Evolutionary conservation across 2,329 filamentous ascomycete species (phyloP), one percentile per base, ranked within the genome.

Genomic region (Zasmidium citrigriseum): DNA sequence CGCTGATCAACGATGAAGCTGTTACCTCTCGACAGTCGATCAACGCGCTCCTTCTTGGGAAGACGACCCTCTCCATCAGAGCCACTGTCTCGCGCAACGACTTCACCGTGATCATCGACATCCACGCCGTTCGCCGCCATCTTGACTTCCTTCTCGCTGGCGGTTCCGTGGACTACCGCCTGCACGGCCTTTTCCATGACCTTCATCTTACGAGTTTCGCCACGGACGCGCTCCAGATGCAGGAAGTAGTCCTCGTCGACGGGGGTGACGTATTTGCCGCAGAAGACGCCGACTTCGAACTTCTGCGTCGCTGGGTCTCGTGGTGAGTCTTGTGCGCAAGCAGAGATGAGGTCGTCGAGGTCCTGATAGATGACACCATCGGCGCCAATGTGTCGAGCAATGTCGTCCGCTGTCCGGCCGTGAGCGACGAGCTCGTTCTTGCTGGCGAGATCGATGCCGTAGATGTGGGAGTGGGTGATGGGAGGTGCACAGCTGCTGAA

Each of bases 211-310:
- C 83, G 80, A 62, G 84, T 88, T 73, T 90, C 87, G 48, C 88
- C 89, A 54, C 90, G 82, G 18, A 92, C 76, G 58, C 82, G 79
- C 75, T 90, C 88, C 4, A 96, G 80, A 68, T 91, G 90, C 64
- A 90, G 86, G 66, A 97, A 95, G 77, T 97, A 97, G 38, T 84
- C 87, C 5, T 87, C 83, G 1, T 88, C 84, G 1, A 97, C 89
- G 0, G 86, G 86, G 0, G 93, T 97, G 61, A 90, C 82, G 75
- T 97, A 97, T 63, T 87, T 86, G 47, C 93, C 93, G 70, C 87
- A 91, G 78, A 98, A 97, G 9, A 97, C 93, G 54, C 93, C 93
- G 2, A 96, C 87, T 72, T 98, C 93, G 65, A 97, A 97, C 55
- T 88, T 80, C 63, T 83, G 79, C 9, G 80, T 80, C 67, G 84